Conservation (phyloP, 768 basidiomycete species). For the Naematelia aurantialba region DNA sequence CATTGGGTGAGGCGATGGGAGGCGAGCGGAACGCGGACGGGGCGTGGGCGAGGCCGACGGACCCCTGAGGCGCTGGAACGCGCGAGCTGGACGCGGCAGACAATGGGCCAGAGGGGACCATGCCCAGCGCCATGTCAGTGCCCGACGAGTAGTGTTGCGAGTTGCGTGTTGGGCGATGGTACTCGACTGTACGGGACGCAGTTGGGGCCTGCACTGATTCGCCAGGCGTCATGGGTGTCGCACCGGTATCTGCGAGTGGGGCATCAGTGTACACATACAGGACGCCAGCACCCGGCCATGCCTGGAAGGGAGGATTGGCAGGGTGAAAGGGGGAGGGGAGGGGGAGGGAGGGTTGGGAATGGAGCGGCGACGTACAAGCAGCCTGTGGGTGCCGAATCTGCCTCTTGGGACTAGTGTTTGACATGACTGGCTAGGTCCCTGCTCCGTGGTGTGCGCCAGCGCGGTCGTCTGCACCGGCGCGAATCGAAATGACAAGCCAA, state of each 20-base stretch:
- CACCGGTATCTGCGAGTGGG: conserved; percentile 41
- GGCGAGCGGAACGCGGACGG: conserved; percentile 42
- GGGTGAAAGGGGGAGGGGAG: neutral
- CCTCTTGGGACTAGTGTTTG: conserved; percentile 40
- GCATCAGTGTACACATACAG: neutral
- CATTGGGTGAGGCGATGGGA: conserved; percentile 21
- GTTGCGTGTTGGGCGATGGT: conserved; percentile 49
- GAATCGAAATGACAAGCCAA: neutral
- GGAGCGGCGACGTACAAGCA: conserved; percentile 45
- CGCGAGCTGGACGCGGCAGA: conserved; percentile 20
- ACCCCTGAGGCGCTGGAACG: conserved; percentile 4
- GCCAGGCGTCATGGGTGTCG: conserved; percentile 36
- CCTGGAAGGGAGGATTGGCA: neutral
- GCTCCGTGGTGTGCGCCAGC: neutral
- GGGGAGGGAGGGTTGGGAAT: neutral
- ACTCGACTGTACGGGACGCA: conserved; percentile 44
- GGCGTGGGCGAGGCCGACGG: conserved; percentile 4
- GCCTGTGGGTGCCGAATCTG: conserved; percentile 50
- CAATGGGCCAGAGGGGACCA: conserved; percentile 32
- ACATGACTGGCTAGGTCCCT: neutral
- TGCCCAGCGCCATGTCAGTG: conserved; percentile 47
- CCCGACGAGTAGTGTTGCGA: conserved; percentile 46
- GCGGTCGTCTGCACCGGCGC: neutral
- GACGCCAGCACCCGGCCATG: neutral
- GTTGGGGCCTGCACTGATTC: conserved; percentile 8